Conservation (phyloP, 2,329 filamentous ascomycete genomes). For the Onygenales sp. region DNA sequence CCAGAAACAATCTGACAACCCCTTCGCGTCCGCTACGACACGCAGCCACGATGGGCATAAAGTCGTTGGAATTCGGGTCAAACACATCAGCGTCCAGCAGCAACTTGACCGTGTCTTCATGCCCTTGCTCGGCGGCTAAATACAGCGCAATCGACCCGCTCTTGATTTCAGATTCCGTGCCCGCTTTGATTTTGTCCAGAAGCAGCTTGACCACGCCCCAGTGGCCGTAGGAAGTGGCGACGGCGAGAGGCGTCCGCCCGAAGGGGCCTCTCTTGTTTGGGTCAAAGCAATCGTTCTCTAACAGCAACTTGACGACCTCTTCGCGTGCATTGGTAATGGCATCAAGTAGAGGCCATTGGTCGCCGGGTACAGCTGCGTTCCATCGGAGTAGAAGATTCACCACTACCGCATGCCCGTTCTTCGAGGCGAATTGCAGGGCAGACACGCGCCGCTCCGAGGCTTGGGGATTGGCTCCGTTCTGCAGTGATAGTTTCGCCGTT, state of each 20-base stretch:
- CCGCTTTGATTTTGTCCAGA: neutral
- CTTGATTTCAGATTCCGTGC: neutral
- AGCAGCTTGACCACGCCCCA: neutral
- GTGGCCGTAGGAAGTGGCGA: neutral
- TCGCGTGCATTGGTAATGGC: no score
- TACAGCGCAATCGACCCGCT: neutral
- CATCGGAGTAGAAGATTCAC: no score
- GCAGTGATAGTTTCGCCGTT: neutral
- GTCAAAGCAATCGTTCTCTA: no score
- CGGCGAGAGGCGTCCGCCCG: no score
- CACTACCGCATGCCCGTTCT: no score
- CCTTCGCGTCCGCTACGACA: neutral
- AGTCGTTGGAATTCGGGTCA: neutral
- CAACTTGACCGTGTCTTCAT: neutral
- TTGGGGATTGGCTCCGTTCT: no score
- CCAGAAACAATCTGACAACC: neutral
- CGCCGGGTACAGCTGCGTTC: no score
- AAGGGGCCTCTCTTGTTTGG: no score
- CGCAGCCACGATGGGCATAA: neutral
- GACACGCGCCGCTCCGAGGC: no score
- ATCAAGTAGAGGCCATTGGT: no score
- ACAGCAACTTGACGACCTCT: no score
- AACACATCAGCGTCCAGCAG: neutral
- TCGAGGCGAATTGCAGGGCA: no score
- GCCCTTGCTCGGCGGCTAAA: neutral